Percentiles rank a stretch among this genome's conserved stretches.
These are phyloP conservation scores for Candida railenensis DNA, from an alignment of 805 yeast species.

Conservation along the genomic window DNA sequence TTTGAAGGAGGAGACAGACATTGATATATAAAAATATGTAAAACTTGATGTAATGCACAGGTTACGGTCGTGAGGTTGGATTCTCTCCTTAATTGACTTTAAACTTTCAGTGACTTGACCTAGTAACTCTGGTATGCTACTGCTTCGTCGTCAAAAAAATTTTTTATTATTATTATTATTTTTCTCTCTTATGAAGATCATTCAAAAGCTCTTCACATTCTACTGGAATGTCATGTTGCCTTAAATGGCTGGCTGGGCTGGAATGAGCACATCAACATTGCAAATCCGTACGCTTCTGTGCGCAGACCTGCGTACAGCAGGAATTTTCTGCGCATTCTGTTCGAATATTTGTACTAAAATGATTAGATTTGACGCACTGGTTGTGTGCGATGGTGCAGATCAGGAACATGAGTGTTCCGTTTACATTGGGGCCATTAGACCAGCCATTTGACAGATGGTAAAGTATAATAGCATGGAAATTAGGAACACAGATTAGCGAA, in stretches of 20 bases:
- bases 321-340: not conserved
- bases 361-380: not conserved
- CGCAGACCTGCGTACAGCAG: not conserved
- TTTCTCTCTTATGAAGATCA: too few relatives aligned
- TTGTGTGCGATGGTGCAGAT: not conserved
- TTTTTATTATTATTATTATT: too few relatives aligned
- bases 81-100: not conserved
- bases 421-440: not conserved
- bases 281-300: not conserved
- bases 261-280: not conserved
- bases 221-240: not conserved
- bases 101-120: not conserved
- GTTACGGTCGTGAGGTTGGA: not conserved
- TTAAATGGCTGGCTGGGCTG: not conserved
- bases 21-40: not conserved
- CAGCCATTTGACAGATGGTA: not conserved
- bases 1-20: not conserved
- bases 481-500: not conserved
- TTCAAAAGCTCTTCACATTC: not conserved
- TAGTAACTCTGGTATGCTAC: not conserved
- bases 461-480: too few relatives aligned
- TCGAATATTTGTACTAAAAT: not conserved
- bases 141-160: not conserved
- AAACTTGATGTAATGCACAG: not conserved
- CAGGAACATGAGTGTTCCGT: too few relatives aligned